Conservation (phyloP, 2,329 filamentous ascomycete species). For the Colletotrichum cereale region DNA sequence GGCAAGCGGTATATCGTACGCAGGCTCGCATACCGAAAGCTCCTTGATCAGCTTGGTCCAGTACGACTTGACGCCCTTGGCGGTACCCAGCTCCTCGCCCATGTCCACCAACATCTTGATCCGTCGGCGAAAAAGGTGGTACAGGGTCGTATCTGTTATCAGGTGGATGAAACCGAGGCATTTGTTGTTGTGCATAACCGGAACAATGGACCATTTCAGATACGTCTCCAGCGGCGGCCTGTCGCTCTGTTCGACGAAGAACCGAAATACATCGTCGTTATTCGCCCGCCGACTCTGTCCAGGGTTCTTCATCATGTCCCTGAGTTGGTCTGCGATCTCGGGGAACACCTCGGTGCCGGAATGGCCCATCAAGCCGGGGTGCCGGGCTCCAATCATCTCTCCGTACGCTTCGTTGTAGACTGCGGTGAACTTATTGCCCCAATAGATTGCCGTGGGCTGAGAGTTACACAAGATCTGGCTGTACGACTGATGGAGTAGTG, state of each 20-base stretch:
- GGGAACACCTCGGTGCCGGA: slow-evolving; percentile 59
- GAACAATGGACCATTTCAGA: slow-evolving; percentile 61
- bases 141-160: slow-evolving; percentile 60
- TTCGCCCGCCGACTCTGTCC: slow-evolving; percentile 49
- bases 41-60: slow-evolving; percentile 61
- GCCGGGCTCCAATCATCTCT: slow-evolving; percentile 72
- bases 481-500: slow-evolving; percentile 59
- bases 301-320: slow-evolving; percentile 52
- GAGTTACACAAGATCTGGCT: slow-evolving; percentile 59
- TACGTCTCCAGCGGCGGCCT: slow-evolving; percentile 61
- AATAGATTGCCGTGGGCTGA: slow-evolving; percentile 70
- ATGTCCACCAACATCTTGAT: slow-evolving; percentile 63
- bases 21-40: slow-evolving; percentile 57
- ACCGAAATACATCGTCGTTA: slow-evolving; percentile 58
- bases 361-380: slow-evolving; percentile 73
- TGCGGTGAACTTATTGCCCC: slow-evolving; percentile 71
- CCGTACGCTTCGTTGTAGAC: slow-evolving; percentile 78
- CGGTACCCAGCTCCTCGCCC: slow-evolving; percentile 58
- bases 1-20: slow-evolving; percentile 64
- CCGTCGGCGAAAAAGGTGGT: slow-evolving; percentile 61
- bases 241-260: slow-evolving; percentile 58
- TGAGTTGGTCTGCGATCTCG: slow-evolving; percentile 68
- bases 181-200: slow-evolving; percentile 57
- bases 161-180: slow-evolving; percentile 62
- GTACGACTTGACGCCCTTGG: slow-evolving; percentile 60